Base-by-base conservation (phyloP, 257 asterid genomes). In the Petunia axillaris region DNA sequence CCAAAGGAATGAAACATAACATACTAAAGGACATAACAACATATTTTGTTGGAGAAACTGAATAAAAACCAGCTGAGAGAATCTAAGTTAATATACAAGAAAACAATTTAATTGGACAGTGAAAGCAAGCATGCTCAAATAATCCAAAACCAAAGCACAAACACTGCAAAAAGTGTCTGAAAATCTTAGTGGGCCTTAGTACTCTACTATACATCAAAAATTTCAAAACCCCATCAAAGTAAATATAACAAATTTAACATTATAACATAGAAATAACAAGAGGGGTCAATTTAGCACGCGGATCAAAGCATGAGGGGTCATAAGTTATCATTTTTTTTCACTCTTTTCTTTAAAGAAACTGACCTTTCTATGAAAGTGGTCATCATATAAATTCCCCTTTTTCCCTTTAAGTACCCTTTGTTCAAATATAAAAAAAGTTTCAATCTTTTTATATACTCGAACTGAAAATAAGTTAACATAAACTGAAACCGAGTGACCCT, bases 261-360 rank as follows among this genome's bases (percentile, higher is more conserved):
- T 39, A 84, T 40, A 77, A 43, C 76, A 79, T 74, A 67, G 67
- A 57, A 67, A 60, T 68, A 80, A 73, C 63, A 79, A 39, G 83
- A 84, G 85, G 91, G 91, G 89, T 83, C 91, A 79, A 88, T 80
- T 88, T 81, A 92, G 97, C 98, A 93, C 95, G 98, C 98, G 90
- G 85, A 90, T 80, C 93, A 81, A 88, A 90, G 95, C 92, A 85
- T 89, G 96, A 90, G 91, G 85, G 92, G 90, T 88, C 88, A 84
- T 81, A 87, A 25, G 64, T 81, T 81, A 77, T 79, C 81, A 81
- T 39, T 88, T 77, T 78, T 79, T 86, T 81, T 66, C 74, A 83
- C 57, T 81, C 41, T 65, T 79, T 83, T 54, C 48, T 44, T 80
- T 77, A 92, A 90, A 88, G 93, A 88, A 87, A 90, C 88, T 83